Evolutionary conservation across 73 alveolate species (phyloP), one percentile per base, ranked within the genome.

Genomic region (Chromera velia): DNA sequence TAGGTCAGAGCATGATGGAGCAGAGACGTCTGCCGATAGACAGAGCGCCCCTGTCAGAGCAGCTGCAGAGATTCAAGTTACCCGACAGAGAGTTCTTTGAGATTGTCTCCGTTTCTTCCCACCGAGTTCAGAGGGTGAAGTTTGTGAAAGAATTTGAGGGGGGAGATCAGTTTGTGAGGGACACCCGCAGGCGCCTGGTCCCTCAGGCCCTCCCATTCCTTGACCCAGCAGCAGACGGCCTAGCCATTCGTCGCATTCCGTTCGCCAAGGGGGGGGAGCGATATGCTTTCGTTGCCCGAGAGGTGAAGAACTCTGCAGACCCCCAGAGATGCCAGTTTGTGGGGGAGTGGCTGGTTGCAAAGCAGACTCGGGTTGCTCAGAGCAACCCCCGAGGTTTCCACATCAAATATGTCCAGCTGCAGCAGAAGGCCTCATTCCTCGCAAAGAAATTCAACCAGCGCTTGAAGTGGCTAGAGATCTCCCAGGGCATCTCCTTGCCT

Each of bases 261-360:
- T 71, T 71, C 40, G 78, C 67, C 0, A 24, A 27, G 19, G 78
- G 78, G 33, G 66, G 9, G 4, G 78, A 71, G 28, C 78, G 78
- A 27, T 71, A 26, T 71, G 78, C 78, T 34, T 71, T 71, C 78
- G 40, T 71, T 1, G 78, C 78, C 24, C 33, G 78, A 40, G 78
- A 71, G 40, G 78, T 71, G 0, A 1, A 26, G 27, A 28, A 28
- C 28, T 32, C 78, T 1, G 1, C 22, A 24, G 28, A 40, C 40
- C 78, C 66, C 10, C 40, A 26, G 40, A 27, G 34, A 10, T 71
- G 78, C 78, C 33, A 67, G 28, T 71, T 71, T 71, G 78, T 71
- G 1, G 78, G 78, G n/a, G 68, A 22, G 9, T 71, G 78, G 78
- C 40, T 71, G 0, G 78, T 71, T 17, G 78, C 78, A 22, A 71